Evolutionary conservation across 2,329 filamentous ascomycete genomes (phyloP).

Genomic region (Aspergillus chevalieri): DNA sequence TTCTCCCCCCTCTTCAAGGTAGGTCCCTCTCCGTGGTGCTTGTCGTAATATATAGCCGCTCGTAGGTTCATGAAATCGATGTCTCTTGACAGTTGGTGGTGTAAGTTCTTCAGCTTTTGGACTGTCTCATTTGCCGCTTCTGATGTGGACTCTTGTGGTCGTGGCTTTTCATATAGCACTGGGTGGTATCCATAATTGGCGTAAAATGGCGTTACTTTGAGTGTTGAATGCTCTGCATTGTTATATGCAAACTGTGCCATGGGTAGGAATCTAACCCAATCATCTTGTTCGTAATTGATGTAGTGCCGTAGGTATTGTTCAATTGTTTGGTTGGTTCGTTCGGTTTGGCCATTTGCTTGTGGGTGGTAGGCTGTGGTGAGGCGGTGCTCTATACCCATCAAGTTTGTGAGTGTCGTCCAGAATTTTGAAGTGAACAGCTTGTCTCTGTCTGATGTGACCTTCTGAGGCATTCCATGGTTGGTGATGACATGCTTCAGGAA

Average conservation of each 20-base stretch:
- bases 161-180: background rate
- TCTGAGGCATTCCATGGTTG: no score
- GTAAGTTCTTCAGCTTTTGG: background rate
- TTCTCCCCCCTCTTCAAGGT: background rate
- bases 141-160: background rate
- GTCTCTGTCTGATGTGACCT: background rate
- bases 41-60: no score
- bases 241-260: background rate
- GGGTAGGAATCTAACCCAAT: background rate
- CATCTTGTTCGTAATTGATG: conserved; percentile 5
- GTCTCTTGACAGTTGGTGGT: no score
- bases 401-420: background rate
- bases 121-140: background rate
- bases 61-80: no score
- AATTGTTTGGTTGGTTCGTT: conserved; percentile 2
- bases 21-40: no score
- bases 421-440: background rate
- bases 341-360: conserved; percentile 1
- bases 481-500: no score
- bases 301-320: conserved; percentile 7
- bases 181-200: background rate
- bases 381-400: background rate
- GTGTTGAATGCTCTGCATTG: background rate
- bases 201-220: background rate
- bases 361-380: background rate